Evolutionary conservation across 176 grass and related monocot genomes (phyloP).

Genomic region (Otatea glauca): DNA sequence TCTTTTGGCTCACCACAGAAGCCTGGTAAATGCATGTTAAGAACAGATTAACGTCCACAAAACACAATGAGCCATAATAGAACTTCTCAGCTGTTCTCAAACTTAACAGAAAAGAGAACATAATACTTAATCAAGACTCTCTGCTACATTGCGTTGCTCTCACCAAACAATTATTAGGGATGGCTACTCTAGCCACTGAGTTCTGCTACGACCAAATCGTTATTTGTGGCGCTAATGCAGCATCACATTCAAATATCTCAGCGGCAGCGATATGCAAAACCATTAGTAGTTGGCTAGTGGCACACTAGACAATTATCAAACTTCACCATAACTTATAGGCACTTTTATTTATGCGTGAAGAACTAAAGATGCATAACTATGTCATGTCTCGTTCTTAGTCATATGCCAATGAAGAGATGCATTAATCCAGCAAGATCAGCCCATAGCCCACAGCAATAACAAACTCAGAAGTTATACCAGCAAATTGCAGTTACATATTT

Average conservation of each 20-base stretch:
- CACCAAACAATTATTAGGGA: no score
- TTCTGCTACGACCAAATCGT: neutral
- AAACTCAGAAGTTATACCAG: neutral
- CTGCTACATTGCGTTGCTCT: neutral
- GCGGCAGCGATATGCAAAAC: neutral
- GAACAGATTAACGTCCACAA: neutral
- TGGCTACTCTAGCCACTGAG: neutral
- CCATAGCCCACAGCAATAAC: neutral
- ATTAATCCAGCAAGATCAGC: neutral
- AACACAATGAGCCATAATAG: neutral
- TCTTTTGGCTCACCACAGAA: neutral
- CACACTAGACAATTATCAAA: neutral
- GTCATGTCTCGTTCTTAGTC: neutral
- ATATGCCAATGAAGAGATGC: neutral
- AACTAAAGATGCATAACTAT: neutral
- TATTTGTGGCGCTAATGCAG: neutral
- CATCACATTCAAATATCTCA: neutral
- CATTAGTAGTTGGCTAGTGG: neutral
- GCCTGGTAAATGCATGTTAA: neutral
- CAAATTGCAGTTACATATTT: neutral
- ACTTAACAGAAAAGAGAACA: neutral
- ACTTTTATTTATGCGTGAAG: neutral
- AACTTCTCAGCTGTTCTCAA: neutral
- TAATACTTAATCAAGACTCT: neutral
- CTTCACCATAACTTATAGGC: neutral